These are phyloP conservation scores for Candida orba DNA, from an alignment of 805 yeast genomes.

Conservation along the genomic window DNA sequence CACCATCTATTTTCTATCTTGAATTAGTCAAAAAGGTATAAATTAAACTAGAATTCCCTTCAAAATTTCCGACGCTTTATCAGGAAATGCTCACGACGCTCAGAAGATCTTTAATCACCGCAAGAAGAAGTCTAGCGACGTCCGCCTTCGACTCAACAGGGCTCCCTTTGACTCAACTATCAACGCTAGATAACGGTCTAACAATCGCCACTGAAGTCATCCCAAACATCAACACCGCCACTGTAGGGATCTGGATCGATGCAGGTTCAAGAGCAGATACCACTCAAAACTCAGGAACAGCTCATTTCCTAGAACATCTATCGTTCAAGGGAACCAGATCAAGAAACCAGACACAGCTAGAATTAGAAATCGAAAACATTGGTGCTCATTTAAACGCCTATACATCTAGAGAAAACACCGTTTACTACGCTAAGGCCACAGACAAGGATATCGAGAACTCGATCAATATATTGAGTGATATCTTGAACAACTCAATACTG, in stretches of 20 bases:
- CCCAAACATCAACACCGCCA: constrained; percentile 88
- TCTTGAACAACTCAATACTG: constrained; percentile 76
- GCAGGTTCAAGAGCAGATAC: constrained; percentile 98
- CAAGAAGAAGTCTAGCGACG: not conserved
- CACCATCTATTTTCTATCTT: no score
- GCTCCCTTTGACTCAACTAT: constrained; percentile 48
- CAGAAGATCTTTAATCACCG: not conserved
- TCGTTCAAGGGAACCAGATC: constrained; percentile 90
- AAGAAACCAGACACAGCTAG: constrained; percentile 76
- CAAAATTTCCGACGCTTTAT: not conserved
- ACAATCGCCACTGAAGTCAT: constrained; percentile 88
- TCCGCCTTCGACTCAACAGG: constrained; percentile 3
- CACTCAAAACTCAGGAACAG: constrained; percentile 81
- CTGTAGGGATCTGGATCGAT: constrained; percentile 97
- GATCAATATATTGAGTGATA: constrained; percentile 83
- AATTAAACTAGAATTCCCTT: not conserved
- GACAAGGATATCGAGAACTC: constrained; percentile 75
- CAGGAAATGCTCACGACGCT: not conserved
- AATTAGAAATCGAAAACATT: constrained; percentile 88
- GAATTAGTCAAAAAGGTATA: no score
- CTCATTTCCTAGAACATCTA: constrained; percentile 93
- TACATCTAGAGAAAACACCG: constrained; percentile 96
- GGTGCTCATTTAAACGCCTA: constrained; percentile 99
- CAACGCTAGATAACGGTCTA: constrained; percentile 81
- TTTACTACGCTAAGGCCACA: constrained; percentile 87